Evolutionary conservation across 805 yeast species (phyloP), one percentile per base, ranked within the genome.

Genomic region (Lipomyces chichibuensis): DNA sequence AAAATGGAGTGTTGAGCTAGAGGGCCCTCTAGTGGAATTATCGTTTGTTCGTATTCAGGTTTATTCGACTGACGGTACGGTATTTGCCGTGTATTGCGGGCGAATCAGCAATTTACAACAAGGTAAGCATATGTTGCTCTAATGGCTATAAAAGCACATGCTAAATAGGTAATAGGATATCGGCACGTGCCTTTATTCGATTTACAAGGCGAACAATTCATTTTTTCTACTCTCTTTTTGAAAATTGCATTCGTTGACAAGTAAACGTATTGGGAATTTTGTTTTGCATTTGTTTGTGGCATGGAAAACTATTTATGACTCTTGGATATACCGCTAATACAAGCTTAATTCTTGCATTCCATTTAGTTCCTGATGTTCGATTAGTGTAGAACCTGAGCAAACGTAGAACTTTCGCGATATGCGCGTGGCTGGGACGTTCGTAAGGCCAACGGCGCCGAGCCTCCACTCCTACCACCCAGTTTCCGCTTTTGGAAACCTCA

Each of bases 101-200:
- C 87, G 88, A 65, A 74, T 94, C 51, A 80, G 82, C n/a, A 83
- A 87, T 68, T 74, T 95, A 70, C 87, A 86, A 58, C 82, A 83
- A 61, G 99, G 99, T 0, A 57, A 17, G 60, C 37, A 9, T 13
- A 13, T 39, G 11, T n/a, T 3, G 27, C 14, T 39, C 29, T 23
- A 14, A 35, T 53, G 49, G 17, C 13, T 32, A 17, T 23, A 20
- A 8, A 14, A 7, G 8, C 6, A 7, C 29, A 33, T 23, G 23
- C 25, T 20, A 20, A 17, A 20, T 25, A 17, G n/a, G 33, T n/a
- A 25, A 29, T 33, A 59, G 72, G 73, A 17, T 95, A 88, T 77
- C 82, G 98, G 59, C 95, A 92, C 74, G 77, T 92, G 17, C 92
- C 93, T 0, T 77, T 95, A 14, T 86, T 84, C 74, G 97, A 91